These are phyloP conservation scores for Phialophora expanda DNA, from an alignment of 2,329 filamentous ascomycete genomes.

Conservation along the genomic window DNA sequence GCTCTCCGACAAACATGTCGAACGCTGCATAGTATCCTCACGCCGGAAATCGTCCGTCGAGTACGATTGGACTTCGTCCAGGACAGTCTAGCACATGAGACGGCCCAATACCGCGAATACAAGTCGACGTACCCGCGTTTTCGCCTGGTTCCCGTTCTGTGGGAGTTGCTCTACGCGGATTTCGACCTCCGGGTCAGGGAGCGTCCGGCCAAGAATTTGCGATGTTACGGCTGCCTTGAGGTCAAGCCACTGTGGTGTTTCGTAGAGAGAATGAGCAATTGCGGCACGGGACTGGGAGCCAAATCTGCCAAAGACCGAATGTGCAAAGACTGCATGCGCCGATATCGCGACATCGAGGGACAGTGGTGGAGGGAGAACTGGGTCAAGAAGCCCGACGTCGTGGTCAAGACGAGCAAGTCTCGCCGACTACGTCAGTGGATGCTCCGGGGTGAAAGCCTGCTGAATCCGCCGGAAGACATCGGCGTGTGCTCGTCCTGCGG, in stretches of 20 bases:
- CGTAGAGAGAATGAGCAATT: conserved; percentile 36
- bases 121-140: conserved; percentile 22
- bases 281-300: conserved; percentile 31
- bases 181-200: conserved; percentile 31
- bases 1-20: conserved; percentile 34
- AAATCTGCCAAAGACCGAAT: conserved; percentile 28
- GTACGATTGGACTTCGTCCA: conserved; percentile 25
- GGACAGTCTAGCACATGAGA: conserved; percentile 22
- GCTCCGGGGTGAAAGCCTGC: conserved; percentile 26
- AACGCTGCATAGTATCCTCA: conserved; percentile 18
- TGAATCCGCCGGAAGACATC: conserved; percentile 32
- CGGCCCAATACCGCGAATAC: conserved; percentile 23
- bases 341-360: conserved; percentile 32
- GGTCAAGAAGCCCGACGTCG: conserved; percentile 30
- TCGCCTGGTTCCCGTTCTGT: conserved; percentile 18
- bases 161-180: conserved; percentile 29
- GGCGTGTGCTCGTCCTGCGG: conserved; percentile 34
- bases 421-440: conserved; percentile 25
- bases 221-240: conserved; percentile 35
- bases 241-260: conserved; percentile 33
- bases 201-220: conserved; percentile 29
- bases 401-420: conserved; percentile 15
- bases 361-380: conserved; percentile 36
- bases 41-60: conserved; percentile 23
- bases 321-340: conserved; percentile 37